phyloP scores from a whole-genome alignment of 495 filamentous ascomycete species.

The Penicillium maclennaniae region DNA sequence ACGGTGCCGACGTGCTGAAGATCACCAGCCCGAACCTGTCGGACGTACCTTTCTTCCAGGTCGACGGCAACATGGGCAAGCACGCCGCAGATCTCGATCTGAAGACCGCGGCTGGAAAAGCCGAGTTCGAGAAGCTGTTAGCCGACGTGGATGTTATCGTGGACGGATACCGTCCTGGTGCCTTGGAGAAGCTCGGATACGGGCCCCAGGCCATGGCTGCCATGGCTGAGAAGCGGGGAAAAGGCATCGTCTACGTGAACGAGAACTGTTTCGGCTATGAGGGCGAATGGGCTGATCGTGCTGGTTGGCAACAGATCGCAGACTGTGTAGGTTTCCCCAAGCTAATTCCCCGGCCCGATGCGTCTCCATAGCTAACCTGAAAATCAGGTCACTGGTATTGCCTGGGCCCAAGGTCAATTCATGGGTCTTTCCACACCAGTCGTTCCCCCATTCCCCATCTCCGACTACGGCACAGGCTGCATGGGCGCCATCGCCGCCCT shows the following conservation, averaged over 20 bases:
- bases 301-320: conserved; percentile 56
- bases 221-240: conserved; percentile 50
- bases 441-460: conserved; percentile 79
- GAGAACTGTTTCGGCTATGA: conserved; percentile 70
- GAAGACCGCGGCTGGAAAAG: conserved; percentile 47
- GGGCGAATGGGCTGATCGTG: conserved; percentile 45
- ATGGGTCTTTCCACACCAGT: conserved; percentile 68
- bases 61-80: conserved; percentile 75
- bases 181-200: conserved; percentile 63
- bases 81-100: conserved; percentile 56
- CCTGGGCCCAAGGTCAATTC: conserved; percentile 69
- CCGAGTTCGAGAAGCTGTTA: conserved; percentile 56
- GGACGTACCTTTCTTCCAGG: conserved; percentile 77
- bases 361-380: conserved; percentile 26
- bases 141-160: conserved; percentile 57
- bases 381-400: conserved; percentile 56
- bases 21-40: conserved; percentile 63
- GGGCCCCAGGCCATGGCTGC: conserved; percentile 48
- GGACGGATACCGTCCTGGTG: conserved; percentile 66
- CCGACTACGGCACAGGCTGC: conserved; percentile 72
- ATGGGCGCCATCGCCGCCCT: conserved; percentile 64
- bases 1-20: conserved; percentile 66
- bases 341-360: background rate
- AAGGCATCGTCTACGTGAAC: conserved; percentile 64
- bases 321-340: conserved; percentile 37